A percentile compares a stretch with the other conserved stretches of the same genome.
These are phyloP conservation scores for Jaltomata sinuosa DNA, from an alignment of 257 asterid species.

Conservation along the genomic window DNA sequence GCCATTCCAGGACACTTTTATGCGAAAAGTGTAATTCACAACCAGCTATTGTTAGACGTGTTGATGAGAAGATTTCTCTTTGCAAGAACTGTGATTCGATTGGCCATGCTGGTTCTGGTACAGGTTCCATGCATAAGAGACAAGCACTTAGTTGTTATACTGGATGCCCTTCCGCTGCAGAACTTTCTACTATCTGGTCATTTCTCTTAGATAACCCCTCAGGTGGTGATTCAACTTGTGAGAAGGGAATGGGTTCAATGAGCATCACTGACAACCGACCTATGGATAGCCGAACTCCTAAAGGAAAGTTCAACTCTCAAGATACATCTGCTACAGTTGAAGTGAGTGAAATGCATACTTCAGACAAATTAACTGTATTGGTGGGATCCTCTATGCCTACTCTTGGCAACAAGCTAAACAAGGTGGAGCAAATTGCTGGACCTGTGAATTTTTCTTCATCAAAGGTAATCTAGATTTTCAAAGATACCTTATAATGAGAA, in stretches of 20 bases:
- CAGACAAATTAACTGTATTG: background rate
- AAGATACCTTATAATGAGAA: background rate
- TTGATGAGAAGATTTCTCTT: conserved; percentile 44
- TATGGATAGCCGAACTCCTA: background rate
- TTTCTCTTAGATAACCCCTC: conserved; percentile 6
- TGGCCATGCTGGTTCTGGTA: conserved; percentile 20
- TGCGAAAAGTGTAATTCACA: conserved; percentile 47
- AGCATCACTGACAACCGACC: background rate
- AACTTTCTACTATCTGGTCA: conserved; percentile 55
- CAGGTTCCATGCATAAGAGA: conserved; percentile 19
- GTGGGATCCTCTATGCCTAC: background rate
- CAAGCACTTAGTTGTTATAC: conserved; percentile 41
- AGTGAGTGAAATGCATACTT: background rate
- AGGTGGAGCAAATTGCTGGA: background rate
- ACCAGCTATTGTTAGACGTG: conserved; percentile 41
- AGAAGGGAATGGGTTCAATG: conserved; percentile 15
- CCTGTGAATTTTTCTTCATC: background rate
- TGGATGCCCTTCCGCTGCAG: conserved; percentile 64
- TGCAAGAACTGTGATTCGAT: conserved; percentile 56
- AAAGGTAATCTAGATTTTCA: background rate
- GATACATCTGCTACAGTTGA: background rate
- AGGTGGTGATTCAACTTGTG: conserved; percentile 6
- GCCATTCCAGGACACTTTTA: conserved; percentile 51
- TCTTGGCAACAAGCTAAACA: conserved; percentile 16
- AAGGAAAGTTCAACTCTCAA: background rate